These are phyloP conservation scores for Zostera marina DNA, from an alignment of 116 monocot genomes.

Conservation along the genomic window DNA sequence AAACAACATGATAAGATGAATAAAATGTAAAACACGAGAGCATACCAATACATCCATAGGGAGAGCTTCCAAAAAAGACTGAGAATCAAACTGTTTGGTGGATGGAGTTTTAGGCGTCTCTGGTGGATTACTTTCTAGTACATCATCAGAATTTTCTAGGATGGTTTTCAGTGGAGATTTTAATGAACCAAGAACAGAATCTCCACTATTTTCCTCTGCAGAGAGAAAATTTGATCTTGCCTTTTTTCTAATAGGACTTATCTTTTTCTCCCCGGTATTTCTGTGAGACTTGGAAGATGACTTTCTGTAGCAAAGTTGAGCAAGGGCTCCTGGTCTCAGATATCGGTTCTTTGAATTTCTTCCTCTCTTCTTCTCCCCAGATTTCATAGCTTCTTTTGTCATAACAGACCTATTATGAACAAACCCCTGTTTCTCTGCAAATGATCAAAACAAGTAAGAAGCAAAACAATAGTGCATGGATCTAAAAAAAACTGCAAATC, in stretches of 20 bases:
- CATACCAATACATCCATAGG: slow-evolving; percentile 76
- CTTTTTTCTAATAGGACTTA: slow-evolving; percentile 29
- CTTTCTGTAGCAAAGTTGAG: slow-evolving; percentile 45
- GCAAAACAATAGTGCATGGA: too few relatives aligned
- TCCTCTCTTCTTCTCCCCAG: slow-evolving; percentile 55
- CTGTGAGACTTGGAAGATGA: slow-evolving; percentile 32
- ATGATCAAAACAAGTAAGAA: too few relatives aligned
- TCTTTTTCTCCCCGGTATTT: slow-evolving; percentile 50
- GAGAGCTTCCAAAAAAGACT: slow-evolving; percentile 69
- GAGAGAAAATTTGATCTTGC: slow-evolving; percentile 14
- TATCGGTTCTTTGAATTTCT: too few relatives aligned
- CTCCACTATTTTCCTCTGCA: slow-evolving; percentile 2
- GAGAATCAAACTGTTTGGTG: slow-evolving; percentile 7
- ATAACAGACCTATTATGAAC: too few relatives aligned
- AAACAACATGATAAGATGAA: background rate
- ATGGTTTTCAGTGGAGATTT: too few relatives aligned
- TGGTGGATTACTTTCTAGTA: too few relatives aligned
- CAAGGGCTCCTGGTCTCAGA: slow-evolving; percentile 66
- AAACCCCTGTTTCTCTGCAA: too few relatives aligned
- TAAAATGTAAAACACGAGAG: too few relatives aligned
- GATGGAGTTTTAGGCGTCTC: slow-evolving; percentile 49
- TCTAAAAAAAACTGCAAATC: too few relatives aligned
- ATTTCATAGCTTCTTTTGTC: slow-evolving; percentile 21
- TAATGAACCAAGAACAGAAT: background rate
- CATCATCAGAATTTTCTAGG: too few relatives aligned